Evolutionary conservation across 2,329 filamentous ascomycete species (phyloP).

Genomic region (Talaromyces rugulosus): DNA sequence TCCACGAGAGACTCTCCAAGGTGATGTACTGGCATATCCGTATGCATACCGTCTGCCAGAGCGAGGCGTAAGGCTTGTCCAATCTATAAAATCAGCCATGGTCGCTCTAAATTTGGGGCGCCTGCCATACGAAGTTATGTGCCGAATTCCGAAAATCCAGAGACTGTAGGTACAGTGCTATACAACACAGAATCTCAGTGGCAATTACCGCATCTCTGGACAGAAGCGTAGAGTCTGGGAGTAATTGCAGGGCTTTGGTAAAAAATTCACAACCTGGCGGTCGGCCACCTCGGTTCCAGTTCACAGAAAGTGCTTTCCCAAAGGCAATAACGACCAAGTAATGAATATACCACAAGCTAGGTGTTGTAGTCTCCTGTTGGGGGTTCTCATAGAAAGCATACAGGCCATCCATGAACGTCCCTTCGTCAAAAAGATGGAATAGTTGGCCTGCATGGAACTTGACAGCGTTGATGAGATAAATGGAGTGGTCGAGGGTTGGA

Average conservation of each 20-base stretch:
- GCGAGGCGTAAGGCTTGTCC: constrained; percentile 51
- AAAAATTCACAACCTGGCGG: background rate
- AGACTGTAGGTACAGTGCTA: constrained; percentile 51
- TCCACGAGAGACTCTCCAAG: constrained; percentile 41
- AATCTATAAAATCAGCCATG: constrained; percentile 29
- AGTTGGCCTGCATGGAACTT: constrained; percentile 53
- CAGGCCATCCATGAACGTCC: constrained; percentile 45
- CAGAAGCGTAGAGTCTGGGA: background rate
- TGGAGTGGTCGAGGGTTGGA: constrained; percentile 47
- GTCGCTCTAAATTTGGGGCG: background rate
- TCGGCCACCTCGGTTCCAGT: constrained; percentile 25
- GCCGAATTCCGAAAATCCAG: constrained; percentile 46
- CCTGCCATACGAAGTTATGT: constrained; percentile 39
- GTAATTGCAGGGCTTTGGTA: background rate
- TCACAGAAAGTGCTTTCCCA: constrained; percentile 50
- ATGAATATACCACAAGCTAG: constrained; percentile 50
- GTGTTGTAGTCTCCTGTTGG: constrained; percentile 21
- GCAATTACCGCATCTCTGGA: constrained; percentile 43
- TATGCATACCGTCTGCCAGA: constrained; percentile 50
- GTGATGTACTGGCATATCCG: constrained; percentile 44
- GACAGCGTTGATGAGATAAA: constrained; percentile 51
- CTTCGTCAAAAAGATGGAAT: constrained; percentile 52
- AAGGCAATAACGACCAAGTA: constrained; percentile 53
- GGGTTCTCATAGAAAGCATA: constrained; percentile 38
- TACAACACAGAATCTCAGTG: constrained; percentile 49